A percentile compares a stretch with the other conserved stretches of the same genome.
These are phyloP conservation scores for Tetrapyrgos nigripes DNA, from an alignment of 1,284 basidiomycete genomes.

Conservation along the genomic window DNA sequence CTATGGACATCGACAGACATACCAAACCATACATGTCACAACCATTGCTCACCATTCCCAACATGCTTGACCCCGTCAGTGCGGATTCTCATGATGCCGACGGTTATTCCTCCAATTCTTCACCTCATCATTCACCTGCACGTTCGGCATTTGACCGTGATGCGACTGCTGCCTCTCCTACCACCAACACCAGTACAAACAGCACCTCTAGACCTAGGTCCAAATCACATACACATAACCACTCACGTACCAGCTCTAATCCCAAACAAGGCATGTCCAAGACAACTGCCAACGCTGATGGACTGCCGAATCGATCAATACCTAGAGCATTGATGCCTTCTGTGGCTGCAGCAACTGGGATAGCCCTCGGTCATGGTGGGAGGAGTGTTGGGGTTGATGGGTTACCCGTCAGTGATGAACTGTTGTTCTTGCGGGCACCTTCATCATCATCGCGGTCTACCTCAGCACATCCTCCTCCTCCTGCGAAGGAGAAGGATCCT, in stretches of 20 bases:
- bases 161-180: not conserved
- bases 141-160: not conserved
- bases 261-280: not conserved
- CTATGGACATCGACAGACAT: conserved; percentile 31
- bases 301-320: not conserved
- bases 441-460: not conserved
- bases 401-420: not conserved
- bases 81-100: conserved; percentile 22
- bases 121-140: not conserved
- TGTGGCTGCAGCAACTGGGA: not conserved
- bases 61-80: conserved; percentile 28
- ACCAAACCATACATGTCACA: conserved; percentile 53
- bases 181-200: too few species aligned
- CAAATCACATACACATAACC: too few species aligned
- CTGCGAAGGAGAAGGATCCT: too few species aligned
- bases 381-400: not conserved
- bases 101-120: not conserved
- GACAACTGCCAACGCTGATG: not conserved
- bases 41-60: conserved; percentile 42
- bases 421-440: not conserved
- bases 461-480: not conserved
- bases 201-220: not conserved
- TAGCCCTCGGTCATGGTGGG: not conserved
- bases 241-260: not conserved
- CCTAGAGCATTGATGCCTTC: not conserved